These are phyloP conservation scores for Handroanthus guayacan DNA, from an alignment of 257 asterid genomes.

Conservation along the genomic window DNA sequence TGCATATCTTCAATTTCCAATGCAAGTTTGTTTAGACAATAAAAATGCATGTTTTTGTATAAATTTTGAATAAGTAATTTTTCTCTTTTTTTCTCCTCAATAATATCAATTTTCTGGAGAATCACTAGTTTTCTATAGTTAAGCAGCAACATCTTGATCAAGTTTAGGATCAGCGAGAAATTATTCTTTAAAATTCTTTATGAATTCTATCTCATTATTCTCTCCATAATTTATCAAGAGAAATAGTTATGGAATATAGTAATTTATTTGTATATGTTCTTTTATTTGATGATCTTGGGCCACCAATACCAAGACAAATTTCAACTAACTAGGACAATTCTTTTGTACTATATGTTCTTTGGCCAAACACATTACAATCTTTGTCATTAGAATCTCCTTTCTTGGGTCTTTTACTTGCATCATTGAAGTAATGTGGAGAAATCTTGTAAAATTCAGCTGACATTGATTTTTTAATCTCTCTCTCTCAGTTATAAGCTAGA, in stretches of 20 bases:
- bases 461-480: not conserved
- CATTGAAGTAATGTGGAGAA: not conserved
- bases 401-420: conserved; percentile 23
- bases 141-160: not conserved
- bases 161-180: not conserved
- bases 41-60: not conserved
- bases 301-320: not conserved
- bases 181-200: not conserved
- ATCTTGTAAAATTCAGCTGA: not conserved
- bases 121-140: not conserved
- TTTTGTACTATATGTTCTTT: conserved; percentile 9
- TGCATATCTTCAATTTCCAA: not conserved
- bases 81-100: not conserved
- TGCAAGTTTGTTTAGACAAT: not conserved
- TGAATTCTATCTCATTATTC: not conserved
- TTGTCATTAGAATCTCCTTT: not conserved
- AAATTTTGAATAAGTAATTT: not conserved
- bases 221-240: no score
- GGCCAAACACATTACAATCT: not conserved
- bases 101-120: not conserved
- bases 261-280: not conserved
- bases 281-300: not conserved
- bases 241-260: no score
- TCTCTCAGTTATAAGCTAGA: not conserved
- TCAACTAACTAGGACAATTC: not conserved